These are phyloP conservation scores for Calonectria pteridis DNA, from an alignment of 2,329 filamentous ascomycete genomes.

Conservation along the genomic window DNA sequence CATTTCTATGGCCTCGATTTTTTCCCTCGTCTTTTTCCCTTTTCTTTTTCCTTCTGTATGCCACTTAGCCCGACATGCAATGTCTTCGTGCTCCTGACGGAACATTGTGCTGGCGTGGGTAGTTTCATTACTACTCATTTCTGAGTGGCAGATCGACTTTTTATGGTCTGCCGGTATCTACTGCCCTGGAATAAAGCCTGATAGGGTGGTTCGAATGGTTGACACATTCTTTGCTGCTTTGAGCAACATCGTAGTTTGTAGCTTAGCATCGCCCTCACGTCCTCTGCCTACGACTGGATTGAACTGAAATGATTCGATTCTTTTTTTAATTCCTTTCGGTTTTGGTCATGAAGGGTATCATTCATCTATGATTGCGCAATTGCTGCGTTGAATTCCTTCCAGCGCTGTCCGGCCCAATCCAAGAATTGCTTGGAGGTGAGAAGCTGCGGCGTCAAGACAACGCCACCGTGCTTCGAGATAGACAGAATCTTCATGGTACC, in stretches of 20 bases:
- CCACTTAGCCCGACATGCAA: constrained; percentile 48
- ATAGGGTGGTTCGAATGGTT: constrained; percentile 88
- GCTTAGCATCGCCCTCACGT: not conserved
- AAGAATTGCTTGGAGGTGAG: constrained; percentile 73
- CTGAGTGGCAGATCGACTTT: constrained; percentile 72
- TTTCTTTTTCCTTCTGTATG: constrained; percentile 37
- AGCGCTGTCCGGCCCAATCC: constrained; percentile 50
- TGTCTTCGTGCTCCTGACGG: constrained; percentile 45
- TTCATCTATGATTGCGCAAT: constrained; percentile 47
- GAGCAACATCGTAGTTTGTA: not conserved
- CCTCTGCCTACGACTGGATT: not conserved
- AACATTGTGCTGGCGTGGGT: constrained; percentile 55
- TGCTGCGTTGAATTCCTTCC: constrained; percentile 51
- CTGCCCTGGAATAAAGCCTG: constrained; percentile 84
- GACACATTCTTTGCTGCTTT: constrained; percentile 66
- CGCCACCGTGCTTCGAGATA: constrained; percentile 88
- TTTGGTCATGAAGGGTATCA: constrained; percentile 41
- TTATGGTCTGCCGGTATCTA: constrained; percentile 82
- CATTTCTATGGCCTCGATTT: constrained; percentile 35
- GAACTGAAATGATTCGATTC: not conserved
- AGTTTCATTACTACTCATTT: constrained; percentile 64
- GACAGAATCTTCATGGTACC: constrained; percentile 71
- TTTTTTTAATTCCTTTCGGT: constrained; percentile 7
- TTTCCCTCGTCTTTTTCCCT: constrained; percentile 34
- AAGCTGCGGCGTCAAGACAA: constrained; percentile 72